A percentile compares a stretch with the other conserved stretches of the same genome.
These are phyloP conservation scores for Bombardia bombarda DNA, from an alignment of 495 filamentous ascomycete genomes.

Conservation along the genomic window DNA sequence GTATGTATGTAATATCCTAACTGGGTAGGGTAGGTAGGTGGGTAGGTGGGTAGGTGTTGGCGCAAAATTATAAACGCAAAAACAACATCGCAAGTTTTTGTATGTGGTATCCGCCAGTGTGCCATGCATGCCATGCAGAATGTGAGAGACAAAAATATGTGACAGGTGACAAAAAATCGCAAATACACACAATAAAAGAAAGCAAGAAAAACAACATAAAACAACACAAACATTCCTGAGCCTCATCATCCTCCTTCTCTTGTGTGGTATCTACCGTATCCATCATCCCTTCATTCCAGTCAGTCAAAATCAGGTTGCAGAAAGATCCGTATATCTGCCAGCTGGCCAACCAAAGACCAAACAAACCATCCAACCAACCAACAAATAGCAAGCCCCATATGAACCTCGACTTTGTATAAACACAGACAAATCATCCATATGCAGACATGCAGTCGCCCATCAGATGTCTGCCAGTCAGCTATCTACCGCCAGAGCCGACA, in stretches of 20 bases:
- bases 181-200: background rate
- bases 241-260: background rate
- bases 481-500: no score
- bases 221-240: background rate
- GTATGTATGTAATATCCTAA: background rate
- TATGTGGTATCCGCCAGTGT: background rate
- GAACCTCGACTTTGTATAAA: background rate
- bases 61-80: background rate
- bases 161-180: background rate
- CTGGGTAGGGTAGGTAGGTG: no score
- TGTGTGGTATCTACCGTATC: no score
- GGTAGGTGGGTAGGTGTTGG: background rate
- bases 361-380: background rate
- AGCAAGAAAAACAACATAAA: background rate
- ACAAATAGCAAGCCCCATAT: no score
- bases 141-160: background rate
- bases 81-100: no score
- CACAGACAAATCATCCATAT: background rate
- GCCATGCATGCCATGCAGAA: background rate
- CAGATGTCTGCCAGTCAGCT: no score
- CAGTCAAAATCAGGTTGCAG: background rate
- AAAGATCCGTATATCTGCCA: background rate
- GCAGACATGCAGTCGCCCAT: no score
- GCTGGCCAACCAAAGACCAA: background rate
- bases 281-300: conserved; percentile 2